A percentile compares a stretch with the other conserved stretches of the same genome.
Evolutionary conservation across 2,329 filamentous ascomycete species (phyloP).

Genomic region (Meredithiella fracta): DNA sequence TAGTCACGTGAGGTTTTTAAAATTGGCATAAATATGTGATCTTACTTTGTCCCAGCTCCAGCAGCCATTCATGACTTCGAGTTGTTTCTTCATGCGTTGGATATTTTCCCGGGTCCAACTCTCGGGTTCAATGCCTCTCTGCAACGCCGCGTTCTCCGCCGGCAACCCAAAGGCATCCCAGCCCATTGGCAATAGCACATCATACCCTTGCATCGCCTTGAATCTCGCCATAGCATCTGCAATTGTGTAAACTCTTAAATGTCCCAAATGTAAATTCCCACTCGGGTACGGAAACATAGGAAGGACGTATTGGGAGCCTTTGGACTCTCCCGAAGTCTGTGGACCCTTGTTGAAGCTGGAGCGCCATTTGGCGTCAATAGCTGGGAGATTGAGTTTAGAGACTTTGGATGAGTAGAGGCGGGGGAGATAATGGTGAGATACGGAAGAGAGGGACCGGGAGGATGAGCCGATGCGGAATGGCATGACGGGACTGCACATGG

Average conservation of each 20-base stretch:
- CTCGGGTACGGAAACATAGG: conserved; percentile 94
- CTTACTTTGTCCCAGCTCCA: conserved; percentile 70
- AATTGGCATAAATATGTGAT: neutral
- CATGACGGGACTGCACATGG: conserved; percentile 1
- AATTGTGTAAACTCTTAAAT: conserved; percentile 79
- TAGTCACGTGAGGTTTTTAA: neutral
- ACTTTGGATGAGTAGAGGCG: neutral
- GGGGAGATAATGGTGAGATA: neutral
- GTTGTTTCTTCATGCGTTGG: conserved; percentile 65
- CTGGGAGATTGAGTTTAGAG: conserved; percentile 13
- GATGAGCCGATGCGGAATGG: conserved; percentile 13
- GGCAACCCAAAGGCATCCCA: conserved; percentile 89
- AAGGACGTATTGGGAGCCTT: conserved; percentile 48
- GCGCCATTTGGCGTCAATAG: conserved; percentile 34
- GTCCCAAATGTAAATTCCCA: conserved; percentile 69
- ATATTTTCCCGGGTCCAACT: conserved; percentile 73
- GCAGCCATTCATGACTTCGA: conserved; percentile 59
- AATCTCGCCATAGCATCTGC: conserved; percentile 72
- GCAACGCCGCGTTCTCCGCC: conserved; percentile 80
- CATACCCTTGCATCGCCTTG: conserved; percentile 53
- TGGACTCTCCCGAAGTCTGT: conserved; percentile 7
- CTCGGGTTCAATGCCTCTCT: conserved; percentile 60
- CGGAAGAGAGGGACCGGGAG: neutral
- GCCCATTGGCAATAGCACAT: conserved; percentile 77
- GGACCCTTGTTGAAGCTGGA: conserved; percentile 25